These are phyloP conservation scores for Colletotrichum siamense DNA, from an alignment of 2,329 filamentous ascomycete species.

Conservation along the genomic window DNA sequence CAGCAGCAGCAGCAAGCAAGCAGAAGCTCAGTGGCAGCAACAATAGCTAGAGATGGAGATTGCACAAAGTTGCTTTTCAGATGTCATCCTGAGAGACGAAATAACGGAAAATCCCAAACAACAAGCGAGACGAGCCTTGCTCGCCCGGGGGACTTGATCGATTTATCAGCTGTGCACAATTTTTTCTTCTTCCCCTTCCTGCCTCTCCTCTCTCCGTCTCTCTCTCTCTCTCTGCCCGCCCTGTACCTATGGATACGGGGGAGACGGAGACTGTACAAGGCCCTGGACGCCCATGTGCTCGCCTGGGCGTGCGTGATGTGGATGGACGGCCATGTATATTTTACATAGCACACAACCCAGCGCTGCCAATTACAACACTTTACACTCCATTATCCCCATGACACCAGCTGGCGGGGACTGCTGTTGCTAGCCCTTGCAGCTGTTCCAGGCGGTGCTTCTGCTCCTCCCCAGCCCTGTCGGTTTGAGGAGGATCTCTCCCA, in stretches of 20 bases:
- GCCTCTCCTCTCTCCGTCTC: not conserved
- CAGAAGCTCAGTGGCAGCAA: not conserved
- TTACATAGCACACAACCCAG: not conserved
- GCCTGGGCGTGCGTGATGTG: conserved; percentile 16
- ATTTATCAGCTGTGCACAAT: conserved; percentile 23
- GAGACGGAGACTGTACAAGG: conserved; percentile 10
- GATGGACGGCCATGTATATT: not conserved
- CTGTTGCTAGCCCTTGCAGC: not conserved
- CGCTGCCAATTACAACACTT: not conserved
- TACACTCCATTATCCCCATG: not conserved
- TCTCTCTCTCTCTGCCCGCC: not conserved
- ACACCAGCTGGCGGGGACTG: not conserved
- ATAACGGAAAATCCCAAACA: conserved; percentile 3
- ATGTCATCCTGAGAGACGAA: not conserved
- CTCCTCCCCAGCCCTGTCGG: not conserved
- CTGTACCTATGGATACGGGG: conserved; percentile 3
- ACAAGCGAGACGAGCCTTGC: conserved; percentile 11
- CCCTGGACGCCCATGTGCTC: conserved; percentile 2
- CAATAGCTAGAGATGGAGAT: not conserved
- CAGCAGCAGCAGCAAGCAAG: not conserved
- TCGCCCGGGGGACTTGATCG: conserved; percentile 4
- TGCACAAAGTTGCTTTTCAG: conserved; percentile 16
- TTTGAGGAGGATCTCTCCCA: not conserved
- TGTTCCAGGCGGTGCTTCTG: not conserved
- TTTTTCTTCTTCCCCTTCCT: conserved; percentile 6